These are phyloP conservation scores for Gelatoporia subvermispora DNA, from an alignment of 768 basidiomycete species.

Conservation along the genomic window DNA sequence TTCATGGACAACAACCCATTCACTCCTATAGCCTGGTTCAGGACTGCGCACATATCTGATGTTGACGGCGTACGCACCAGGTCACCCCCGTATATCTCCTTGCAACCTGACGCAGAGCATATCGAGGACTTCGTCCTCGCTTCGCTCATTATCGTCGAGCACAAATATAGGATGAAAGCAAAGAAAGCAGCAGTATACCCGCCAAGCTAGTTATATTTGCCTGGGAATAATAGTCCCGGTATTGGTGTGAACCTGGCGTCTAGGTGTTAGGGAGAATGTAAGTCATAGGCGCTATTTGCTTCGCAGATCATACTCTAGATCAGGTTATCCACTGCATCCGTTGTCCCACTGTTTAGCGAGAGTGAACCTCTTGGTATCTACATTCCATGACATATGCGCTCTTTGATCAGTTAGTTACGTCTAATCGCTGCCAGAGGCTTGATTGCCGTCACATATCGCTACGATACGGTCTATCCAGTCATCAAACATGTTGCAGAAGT, in stretches of 20 bases:
- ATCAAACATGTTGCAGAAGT: no score
- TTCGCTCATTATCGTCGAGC: conserved; percentile 3
- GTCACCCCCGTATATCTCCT: not conserved
- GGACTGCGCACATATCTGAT: not conserved
- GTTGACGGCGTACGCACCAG: not conserved
- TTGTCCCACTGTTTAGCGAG: not conserved
- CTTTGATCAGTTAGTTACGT: no score
- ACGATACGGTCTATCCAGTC: no score
- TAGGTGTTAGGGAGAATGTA: not conserved
- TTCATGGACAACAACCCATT: not conserved
- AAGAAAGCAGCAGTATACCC: not conserved
- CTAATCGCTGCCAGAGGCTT: no score
- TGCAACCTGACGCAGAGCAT: not conserved
- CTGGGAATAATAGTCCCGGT: no score
- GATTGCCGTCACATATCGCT: no score
- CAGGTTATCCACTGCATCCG: not conserved
- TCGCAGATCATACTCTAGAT: not conserved
- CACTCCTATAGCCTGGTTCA: conserved; percentile 6
- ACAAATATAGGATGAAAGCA: conserved; percentile 2
- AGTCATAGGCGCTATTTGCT: not conserved
- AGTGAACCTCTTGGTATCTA: not conserved
- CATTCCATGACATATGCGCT: not conserved
- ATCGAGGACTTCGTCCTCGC: conserved; percentile 1
- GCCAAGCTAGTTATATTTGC: not conserved
- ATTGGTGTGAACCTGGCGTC: no score